phyloP scores from a whole-genome alignment of 305 asterid species.

The Fraxinus latifolia region DNA sequence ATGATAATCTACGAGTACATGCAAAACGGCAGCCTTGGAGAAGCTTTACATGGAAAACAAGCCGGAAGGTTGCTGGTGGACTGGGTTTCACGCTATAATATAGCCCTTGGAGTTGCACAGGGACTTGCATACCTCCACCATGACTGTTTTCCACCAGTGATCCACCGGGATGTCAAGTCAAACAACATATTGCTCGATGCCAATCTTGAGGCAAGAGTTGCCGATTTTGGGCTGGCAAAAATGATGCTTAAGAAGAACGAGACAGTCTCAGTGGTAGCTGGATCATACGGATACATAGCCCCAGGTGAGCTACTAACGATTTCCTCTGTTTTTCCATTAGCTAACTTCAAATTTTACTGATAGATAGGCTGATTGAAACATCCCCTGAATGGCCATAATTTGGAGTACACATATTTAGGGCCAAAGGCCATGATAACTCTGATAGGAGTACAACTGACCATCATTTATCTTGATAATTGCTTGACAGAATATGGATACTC shows the following conservation, averaged over 20 bases:
- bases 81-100: constrained; percentile 79
- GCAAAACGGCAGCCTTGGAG: constrained; percentile 85
- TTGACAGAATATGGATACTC: constrained; percentile 84
- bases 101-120: constrained; percentile 81
- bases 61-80: constrained; percentile 59
- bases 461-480: constrained; percentile 1
- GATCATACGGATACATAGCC: constrained; percentile 92
- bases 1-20: constrained; percentile 76
- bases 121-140: constrained; percentile 87
- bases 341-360: not conserved
- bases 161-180: constrained; percentile 81
- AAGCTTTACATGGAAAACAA: constrained; percentile 66
- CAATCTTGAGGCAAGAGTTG: constrained; percentile 76
- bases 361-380: not conserved
- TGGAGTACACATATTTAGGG: not conserved
- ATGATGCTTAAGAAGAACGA: constrained; percentile 66
- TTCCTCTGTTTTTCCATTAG: not conserved
- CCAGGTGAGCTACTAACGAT: constrained; percentile 56
- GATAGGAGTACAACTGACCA: not conserved
- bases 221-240: constrained; percentile 85
- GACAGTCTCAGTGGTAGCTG: constrained; percentile 82
- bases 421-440: not conserved
- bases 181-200: constrained; percentile 73
- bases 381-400: not conserved
- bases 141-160: constrained; percentile 75